Evolutionary conservation across 164 flowering plant genomes (phyloP).

Genomic region (Nymphaea colorata): DNA sequence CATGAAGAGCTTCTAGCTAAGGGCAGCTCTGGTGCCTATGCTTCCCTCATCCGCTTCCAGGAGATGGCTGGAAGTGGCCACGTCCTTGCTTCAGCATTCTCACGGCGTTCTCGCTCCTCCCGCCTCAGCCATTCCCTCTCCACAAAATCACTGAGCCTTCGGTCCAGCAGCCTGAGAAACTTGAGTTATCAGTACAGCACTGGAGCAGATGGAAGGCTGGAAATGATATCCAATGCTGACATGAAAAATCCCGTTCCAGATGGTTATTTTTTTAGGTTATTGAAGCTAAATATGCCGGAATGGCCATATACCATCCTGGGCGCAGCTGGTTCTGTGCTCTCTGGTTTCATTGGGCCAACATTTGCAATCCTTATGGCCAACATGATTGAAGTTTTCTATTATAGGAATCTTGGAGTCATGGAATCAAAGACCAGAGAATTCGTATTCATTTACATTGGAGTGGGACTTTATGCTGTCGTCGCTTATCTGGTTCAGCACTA

Average conservation of each 20-base stretch:
- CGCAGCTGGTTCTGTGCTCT: slow-evolving; percentile 77
- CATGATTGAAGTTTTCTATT: slow-evolving; percentile 98
- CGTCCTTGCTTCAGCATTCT: slow-evolving; percentile 1
- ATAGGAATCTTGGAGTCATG: slow-evolving; percentile 53
- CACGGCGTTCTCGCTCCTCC: neutral
- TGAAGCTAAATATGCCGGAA: slow-evolving; percentile 83
- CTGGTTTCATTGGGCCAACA: slow-evolving; percentile 91
- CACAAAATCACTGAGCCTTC: slow-evolving; percentile 83
- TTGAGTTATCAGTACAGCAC: slow-evolving; percentile 92
- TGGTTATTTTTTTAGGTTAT: slow-evolving; percentile 70
- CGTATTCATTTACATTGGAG: slow-evolving; percentile 87
- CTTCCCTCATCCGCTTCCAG: slow-evolving; percentile 81
- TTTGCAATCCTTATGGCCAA: slow-evolving; percentile 98
- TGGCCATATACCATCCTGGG: slow-evolving; percentile 96
- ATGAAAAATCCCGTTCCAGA: slow-evolving; percentile 72
- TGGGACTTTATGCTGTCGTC: slow-evolving; percentile 82
- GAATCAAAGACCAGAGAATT: slow-evolving; percentile 81
- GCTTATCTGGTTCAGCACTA: slow-evolving; percentile 92
- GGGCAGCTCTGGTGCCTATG: slow-evolving; percentile 57
- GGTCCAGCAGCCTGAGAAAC: slow-evolving; percentile 88
- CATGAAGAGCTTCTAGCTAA: slow-evolving; percentile 81
- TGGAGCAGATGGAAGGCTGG: slow-evolving; percentile 92
- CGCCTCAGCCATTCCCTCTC: slow-evolving; percentile 90
- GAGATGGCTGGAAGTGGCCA: slow-evolving; percentile 75
- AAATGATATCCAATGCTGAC: slow-evolving; percentile 92